Base-by-base conservation (phyloP, 2,329 filamentous ascomycete genomes). In the Alternaria sp. region DNA sequence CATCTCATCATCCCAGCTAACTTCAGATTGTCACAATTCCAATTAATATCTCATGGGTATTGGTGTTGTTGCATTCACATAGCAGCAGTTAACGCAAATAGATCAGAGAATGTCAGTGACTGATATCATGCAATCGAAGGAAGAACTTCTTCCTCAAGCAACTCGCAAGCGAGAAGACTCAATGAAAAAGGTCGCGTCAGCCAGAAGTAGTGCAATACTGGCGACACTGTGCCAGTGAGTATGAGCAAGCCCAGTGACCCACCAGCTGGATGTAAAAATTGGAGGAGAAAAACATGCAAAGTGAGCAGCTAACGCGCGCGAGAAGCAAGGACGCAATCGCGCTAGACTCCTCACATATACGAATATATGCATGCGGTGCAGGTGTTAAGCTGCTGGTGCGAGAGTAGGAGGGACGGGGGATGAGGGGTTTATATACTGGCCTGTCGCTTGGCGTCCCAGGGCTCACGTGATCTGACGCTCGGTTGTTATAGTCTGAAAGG, bases 131-230 rank as follows among this genome's bases (percentile, higher is more conserved):
- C 11, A 15, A 37, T 53, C 1, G 14, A 41, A 7, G 4, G 6
- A 53, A 53, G 5, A 15, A 23, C 20, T 67, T 68, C 71, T 71
- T 71, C 66, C 60, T 73, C 66, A 64, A 73, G 67, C 57, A 46
- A 60, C 63, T 53, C 56, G 65, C 64, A 67, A 62, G 68, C 64
- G 61, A 67, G 64, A 64, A 51, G 60, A 44, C 61, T 69, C 59
- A 69, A 71, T 71, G 66, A 71, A 71, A 71, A 72, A 68, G 63
- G 20, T 65, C 59, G 65, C 67, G 61, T 63, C 51, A 44, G 54
- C 59, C 47, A 56, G 58, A 64, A 47, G 43, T 47, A 71, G 67
- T 71, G 68, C 25, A 67, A 67, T 67, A 69, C 59, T 54, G 55
- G 64, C 58, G 58, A 65, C 67, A 73, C 62, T 58, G 61, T 67